Conservation (phyloP, 2,329 filamentous ascomycete species). For the Balansia obtecta region DNA sequence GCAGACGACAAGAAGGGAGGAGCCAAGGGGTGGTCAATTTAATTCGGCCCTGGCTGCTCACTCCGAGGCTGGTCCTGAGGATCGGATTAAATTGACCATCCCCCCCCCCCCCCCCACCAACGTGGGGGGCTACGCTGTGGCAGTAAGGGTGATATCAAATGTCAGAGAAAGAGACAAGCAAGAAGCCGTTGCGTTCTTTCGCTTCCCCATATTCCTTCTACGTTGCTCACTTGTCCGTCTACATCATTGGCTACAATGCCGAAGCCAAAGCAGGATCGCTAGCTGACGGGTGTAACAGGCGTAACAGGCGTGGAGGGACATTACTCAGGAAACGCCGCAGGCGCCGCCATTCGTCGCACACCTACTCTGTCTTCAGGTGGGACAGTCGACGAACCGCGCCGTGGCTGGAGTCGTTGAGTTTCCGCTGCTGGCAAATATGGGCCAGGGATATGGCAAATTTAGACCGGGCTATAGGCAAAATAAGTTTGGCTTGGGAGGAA, state of each 20-base stretch:
- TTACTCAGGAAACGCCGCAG: background rate
- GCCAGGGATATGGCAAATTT: background rate
- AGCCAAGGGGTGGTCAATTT: too few species aligned
- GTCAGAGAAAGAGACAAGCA: background rate
- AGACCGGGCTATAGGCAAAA: background rate
- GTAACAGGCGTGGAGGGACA: background rate
- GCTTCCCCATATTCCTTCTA: background rate
- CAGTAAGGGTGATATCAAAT: background rate
- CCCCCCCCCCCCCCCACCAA: too few species aligned
- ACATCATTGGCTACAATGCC: background rate
- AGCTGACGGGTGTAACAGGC: background rate
- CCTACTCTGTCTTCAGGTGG: background rate
- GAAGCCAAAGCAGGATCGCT: background rate
- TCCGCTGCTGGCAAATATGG: background rate
- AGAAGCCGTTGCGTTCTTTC: background rate
- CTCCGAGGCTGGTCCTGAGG: too few species aligned
- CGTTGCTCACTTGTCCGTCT: background rate
- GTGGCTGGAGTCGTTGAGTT: background rate
- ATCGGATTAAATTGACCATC: background rate
- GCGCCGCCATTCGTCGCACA: background rate
- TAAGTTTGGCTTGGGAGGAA: too few species aligned
- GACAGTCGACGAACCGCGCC: background rate
- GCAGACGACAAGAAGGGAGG: background rate
- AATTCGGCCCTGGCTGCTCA: too few species aligned
- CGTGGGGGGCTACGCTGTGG: background rate